Percentiles rank a stretch among this genome's conserved stretches.
phyloP scores from a whole-genome alignment of 2,329 filamentous ascomycete genomes.

The Cercospora sp. region DNA sequence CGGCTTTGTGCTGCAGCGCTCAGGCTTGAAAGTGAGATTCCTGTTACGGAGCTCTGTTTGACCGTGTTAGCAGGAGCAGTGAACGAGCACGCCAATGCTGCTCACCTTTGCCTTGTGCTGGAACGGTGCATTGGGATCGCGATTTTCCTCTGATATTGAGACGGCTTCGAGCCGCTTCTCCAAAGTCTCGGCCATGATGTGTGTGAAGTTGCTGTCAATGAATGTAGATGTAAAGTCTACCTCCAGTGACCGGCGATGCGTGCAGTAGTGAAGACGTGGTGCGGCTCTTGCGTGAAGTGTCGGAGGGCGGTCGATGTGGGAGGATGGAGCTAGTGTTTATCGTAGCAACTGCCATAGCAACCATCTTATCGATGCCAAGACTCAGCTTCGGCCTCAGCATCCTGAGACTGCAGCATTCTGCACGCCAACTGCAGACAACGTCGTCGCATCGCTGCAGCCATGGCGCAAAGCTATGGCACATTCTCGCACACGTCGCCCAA shows the following conservation, averaged over 20 bases:
- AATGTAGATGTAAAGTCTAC: conserved; percentile 20
- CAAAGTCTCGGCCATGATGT: conserved; percentile 59
- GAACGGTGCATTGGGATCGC: conserved; percentile 40
- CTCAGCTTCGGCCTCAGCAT: neutral
- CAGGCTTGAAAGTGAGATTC: conserved; percentile 52
- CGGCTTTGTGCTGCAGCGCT: conserved; percentile 55
- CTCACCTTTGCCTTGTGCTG: conserved; percentile 77
- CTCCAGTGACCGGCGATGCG: conserved; percentile 11
- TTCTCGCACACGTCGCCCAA: conserved; percentile 32
- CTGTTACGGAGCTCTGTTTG: conserved; percentile 49
- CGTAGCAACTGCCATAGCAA: conserved; percentile 9
- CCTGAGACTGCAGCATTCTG: neutral
- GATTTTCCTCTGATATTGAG: conserved; percentile 86
- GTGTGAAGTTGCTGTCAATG: conserved; percentile 21
- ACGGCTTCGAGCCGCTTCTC: conserved; percentile 89
- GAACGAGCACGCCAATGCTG: conserved; percentile 23
- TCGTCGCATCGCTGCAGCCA: conserved; percentile 2
- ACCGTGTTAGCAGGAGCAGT: neutral
- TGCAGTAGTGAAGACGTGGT: neutral
- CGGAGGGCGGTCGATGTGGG: neutral
- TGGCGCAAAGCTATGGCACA: conserved; percentile 20
- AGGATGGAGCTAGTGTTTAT: neutral
- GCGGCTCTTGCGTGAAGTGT: neutral
- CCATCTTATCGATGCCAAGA: conserved; percentile 12
- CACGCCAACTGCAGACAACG: neutral